These are phyloP conservation scores for Orbilia quercus DNA, from an alignment of 2,329 filamentous ascomycete genomes.

Conservation along the genomic window DNA sequence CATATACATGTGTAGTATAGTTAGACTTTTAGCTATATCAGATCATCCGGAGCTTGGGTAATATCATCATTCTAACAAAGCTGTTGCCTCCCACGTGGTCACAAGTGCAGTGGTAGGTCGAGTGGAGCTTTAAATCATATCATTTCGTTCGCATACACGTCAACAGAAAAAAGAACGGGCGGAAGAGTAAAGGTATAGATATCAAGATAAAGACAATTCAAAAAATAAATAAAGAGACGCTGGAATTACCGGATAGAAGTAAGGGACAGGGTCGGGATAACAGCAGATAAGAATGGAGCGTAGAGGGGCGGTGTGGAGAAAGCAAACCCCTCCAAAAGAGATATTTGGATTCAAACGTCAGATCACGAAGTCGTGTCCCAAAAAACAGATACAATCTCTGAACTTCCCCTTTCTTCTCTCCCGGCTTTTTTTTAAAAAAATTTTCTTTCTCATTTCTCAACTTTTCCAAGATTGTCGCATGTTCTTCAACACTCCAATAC, in stretches of 20 bases:
- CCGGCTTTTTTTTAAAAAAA: conserved; percentile 14
- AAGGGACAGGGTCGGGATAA: conserved; percentile 33
- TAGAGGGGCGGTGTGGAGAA: conserved; percentile 22
- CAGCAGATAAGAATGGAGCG: conserved; percentile 7
- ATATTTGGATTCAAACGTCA: conserved; percentile 23
- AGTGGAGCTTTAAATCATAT: conserved; percentile 24
- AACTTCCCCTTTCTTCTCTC: conserved; percentile 4
- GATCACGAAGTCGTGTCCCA: conserved; percentile 5
- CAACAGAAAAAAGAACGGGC: conserved; percentile 26
- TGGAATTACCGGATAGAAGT: conserved; percentile 54
- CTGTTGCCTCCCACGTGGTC: too few species aligned
- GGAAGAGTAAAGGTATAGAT: conserved; percentile 42
- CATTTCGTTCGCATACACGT: conserved; percentile 36
- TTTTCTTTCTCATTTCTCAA: too few species aligned
- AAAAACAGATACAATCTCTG: conserved; percentile 24
- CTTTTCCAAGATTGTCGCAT: conserved; percentile 10
- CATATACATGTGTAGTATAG: conserved; percentile 27
- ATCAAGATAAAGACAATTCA: conserved; percentile 13
- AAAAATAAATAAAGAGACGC: conserved; percentile 31
- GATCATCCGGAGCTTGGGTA: conserved; percentile 6
- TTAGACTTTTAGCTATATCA: conserved; percentile 29
- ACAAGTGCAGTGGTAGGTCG: too few species aligned
- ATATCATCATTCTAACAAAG: conserved; percentile 14
- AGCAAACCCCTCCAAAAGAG: conserved; percentile 17
- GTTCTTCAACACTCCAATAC: conserved; percentile 15